phyloP scores from a whole-genome alignment of 1,139 yeast species.

The Yamadazyma diddensiae region DNA sequence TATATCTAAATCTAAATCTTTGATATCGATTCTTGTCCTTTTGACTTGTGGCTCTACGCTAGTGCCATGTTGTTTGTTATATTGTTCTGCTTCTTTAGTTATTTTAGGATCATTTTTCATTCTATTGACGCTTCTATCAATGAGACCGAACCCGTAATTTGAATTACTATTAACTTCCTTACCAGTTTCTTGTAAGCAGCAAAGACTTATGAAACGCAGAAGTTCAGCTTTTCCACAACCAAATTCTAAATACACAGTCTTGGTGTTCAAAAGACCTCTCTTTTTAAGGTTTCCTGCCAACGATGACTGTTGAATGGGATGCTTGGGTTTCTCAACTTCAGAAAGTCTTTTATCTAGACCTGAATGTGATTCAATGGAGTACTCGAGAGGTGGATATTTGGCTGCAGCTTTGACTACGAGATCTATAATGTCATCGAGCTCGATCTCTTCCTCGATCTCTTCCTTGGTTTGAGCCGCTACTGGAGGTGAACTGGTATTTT shows the following conservation, averaged over 20 bases:
- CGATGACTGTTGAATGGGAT: slow-evolving; percentile 80
- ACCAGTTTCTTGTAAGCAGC: slow-evolving; percentile 26
- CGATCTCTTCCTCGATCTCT: too few species aligned
- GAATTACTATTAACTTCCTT: neutral
- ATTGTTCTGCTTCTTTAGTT: slow-evolving; percentile 44
- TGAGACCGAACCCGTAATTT: slow-evolving; percentile 51
- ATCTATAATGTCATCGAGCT: slow-evolving; percentile 26
- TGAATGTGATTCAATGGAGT: slow-evolving; percentile 19
- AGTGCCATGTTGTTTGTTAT: slow-evolving; percentile 11
- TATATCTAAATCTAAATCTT: slow-evolving; percentile 58
- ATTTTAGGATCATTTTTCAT: slow-evolving; percentile 77
- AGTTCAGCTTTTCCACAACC: slow-evolving; percentile 92
- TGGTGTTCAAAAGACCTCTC: slow-evolving; percentile 34
- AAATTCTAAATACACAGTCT: slow-evolving; percentile 61
- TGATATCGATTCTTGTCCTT: slow-evolving; percentile 72
- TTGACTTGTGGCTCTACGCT: slow-evolving; percentile 32
- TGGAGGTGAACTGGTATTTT: neutral
- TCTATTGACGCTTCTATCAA: slow-evolving; percentile 77
- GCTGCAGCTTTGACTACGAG: slow-evolving; percentile 18
- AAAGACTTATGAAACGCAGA: slow-evolving; percentile 61
- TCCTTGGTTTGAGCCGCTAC: neutral
- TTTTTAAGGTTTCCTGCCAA: slow-evolving; percentile 65
- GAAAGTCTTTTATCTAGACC: slow-evolving; percentile 38
- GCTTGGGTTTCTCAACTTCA: slow-evolving; percentile 55
- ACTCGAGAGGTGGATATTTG: slow-evolving; percentile 11